Conservation (phyloP, 345 rosid species). For the Psidium guajava region DNA sequence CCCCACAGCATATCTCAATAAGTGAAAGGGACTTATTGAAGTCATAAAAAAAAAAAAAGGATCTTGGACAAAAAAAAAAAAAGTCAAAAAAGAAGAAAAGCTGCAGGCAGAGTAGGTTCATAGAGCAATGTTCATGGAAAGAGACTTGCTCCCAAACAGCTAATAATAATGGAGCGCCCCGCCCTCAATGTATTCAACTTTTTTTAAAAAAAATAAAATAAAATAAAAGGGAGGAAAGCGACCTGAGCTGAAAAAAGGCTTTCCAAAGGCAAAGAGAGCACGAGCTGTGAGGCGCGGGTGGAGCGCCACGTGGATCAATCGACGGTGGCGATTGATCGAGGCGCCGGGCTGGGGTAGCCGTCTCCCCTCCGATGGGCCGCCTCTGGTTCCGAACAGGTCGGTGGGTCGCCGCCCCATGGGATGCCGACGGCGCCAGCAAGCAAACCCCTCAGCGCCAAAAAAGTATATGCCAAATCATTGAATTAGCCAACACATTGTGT, state of each 20-base stretch:
- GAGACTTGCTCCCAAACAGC: background rate
- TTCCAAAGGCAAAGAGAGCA: background rate
- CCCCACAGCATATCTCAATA: too few relatives aligned
- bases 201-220: too few relatives aligned
- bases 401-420: background rate
- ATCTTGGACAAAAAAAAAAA: too few relatives aligned
- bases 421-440: background rate
- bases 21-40: too few relatives aligned
- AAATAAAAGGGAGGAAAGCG: background rate
- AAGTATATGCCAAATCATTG: accelerated
- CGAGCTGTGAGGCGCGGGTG: background rate
- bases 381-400: background rate
- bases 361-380: background rate
- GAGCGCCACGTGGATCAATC: background rate
- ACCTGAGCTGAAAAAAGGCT: background rate
- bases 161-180: background rate
- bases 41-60: too few relatives aligned
- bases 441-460: background rate
- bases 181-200: background rate
- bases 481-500: accelerated
- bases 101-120: background rate
- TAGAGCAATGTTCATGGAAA: background rate
- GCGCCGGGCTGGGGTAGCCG: background rate
- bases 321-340: background rate
- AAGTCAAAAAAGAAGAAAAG: background rate